Percentiles rank a stretch among this genome's conserved stretches.
Evolutionary conservation across 2,329 filamentous ascomycete genomes (phyloP).

Genomic region (Pseudogymnoascus sp.): DNA sequence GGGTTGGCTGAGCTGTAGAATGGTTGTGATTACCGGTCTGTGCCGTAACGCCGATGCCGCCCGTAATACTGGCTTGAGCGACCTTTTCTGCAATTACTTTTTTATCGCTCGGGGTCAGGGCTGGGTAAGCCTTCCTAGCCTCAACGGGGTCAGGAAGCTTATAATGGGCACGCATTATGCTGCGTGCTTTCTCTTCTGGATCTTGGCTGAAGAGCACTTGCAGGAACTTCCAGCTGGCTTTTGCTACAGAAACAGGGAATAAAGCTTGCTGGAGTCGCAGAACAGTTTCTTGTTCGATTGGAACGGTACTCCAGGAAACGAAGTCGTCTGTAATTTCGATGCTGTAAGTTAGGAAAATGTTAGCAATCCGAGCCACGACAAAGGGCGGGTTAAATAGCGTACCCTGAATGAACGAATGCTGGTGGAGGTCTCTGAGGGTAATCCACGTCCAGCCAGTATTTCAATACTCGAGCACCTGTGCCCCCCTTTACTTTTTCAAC

Average conservation of each 20-base stretch:
- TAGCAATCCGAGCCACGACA: slow-evolving; percentile 14
- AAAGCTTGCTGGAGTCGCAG: slow-evolving; percentile 41
- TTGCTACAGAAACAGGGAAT: slow-evolving; percentile 45
- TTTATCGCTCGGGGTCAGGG: background rate
- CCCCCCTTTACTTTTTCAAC: slow-evolving; percentile 29
- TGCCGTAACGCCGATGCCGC: background rate
- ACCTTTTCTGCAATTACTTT: background rate
- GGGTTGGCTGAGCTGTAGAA: background rate
- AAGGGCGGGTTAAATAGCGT: slow-evolving; percentile 24
- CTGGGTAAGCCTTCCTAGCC: background rate
- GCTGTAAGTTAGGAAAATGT: slow-evolving; percentile 29
- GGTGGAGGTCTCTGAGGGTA: slow-evolving; percentile 55
- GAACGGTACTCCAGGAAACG: slow-evolving; percentile 40
- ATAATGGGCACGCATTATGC: slow-evolving; percentile 38
- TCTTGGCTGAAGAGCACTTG: slow-evolving; percentile 42
- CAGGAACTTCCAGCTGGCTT: slow-evolving; percentile 46
- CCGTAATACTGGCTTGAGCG: background rate
- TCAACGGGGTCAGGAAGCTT: slow-evolving; percentile 19
- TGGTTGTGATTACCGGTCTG: background rate
- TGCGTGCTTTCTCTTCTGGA: slow-evolving; percentile 34
- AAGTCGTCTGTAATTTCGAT: slow-evolving; percentile 43
- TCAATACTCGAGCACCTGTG: background rate
- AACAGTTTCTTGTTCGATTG: slow-evolving; percentile 40
- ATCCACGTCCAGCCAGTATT: slow-evolving; percentile 52
- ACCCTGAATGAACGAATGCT: slow-evolving; percentile 54